These are phyloP conservation scores for Mycena belliarum DNA, from an alignment of 768 basidiomycete species.

Conservation along the genomic window DNA sequence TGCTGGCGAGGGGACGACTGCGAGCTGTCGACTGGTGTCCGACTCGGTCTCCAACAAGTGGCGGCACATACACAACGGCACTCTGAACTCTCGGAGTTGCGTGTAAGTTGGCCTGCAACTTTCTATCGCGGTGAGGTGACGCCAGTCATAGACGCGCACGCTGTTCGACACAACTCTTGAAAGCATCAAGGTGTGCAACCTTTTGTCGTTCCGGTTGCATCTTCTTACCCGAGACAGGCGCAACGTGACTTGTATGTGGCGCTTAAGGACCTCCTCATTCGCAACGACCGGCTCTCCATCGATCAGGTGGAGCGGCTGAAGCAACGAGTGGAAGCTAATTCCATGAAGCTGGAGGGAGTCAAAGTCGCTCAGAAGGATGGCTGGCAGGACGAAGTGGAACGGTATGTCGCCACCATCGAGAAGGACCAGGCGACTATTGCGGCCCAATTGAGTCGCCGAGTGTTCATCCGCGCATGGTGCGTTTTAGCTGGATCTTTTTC, in stretches of 20 bases:
- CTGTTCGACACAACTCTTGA: slow-evolving; percentile 73
- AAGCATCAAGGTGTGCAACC: slow-evolving; percentile 60
- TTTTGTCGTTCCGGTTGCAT: not conserved
- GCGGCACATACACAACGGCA: slow-evolving; percentile 69
- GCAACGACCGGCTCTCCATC: slow-evolving; percentile 85
- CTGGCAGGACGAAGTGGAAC: slow-evolving; percentile 87
- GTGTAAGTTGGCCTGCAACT: slow-evolving; percentile 47
- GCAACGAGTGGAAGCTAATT: slow-evolving; percentile 79
- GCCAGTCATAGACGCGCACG: slow-evolving; percentile 56
- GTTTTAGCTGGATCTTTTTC: not conserved
- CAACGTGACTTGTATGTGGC: slow-evolving; percentile 88
- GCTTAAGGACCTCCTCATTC: slow-evolving; percentile 81
- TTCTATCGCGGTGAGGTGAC: not conserved
- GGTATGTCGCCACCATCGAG: slow-evolving; percentile 69
- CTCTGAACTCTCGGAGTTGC: slow-evolving; percentile 71
- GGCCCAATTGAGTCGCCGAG: slow-evolving; percentile 70
- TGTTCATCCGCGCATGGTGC: slow-evolving; percentile 89
- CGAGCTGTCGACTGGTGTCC: slow-evolving; percentile 76
- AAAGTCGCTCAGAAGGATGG: slow-evolving; percentile 72
- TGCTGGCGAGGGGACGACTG: slow-evolving; percentile 88
- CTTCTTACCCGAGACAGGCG: slow-evolving; percentile 39
- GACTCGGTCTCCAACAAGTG: slow-evolving; percentile 66
- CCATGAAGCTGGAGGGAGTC: slow-evolving; percentile 74
- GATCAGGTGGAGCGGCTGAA: slow-evolving; percentile 88
- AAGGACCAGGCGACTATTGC: slow-evolving; percentile 84